phyloP scores from a whole-genome alignment of 179 eudicot genomes.

The Corrigiola litoralis region DNA sequence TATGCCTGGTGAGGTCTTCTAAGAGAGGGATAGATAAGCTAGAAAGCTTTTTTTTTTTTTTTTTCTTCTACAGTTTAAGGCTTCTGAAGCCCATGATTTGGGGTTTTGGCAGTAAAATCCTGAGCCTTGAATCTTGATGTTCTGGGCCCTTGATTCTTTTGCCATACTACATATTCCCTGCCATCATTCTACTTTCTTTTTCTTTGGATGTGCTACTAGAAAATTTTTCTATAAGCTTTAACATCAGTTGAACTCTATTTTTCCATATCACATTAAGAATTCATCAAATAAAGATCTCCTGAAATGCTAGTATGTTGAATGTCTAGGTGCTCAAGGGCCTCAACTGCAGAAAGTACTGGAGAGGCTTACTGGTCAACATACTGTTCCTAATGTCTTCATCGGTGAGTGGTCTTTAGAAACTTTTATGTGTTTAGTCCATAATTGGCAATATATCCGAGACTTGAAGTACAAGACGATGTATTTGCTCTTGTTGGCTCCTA shows the following conservation, averaged over 20 bases:
- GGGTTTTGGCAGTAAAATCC: too few species aligned
- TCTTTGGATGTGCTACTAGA: background rate
- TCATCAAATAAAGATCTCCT: background rate
- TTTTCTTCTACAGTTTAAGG: too few species aligned
- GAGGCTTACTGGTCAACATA: conserved; percentile 79
- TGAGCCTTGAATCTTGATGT: too few species aligned
- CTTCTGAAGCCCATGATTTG: too few species aligned
- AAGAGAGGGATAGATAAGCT: too few species aligned
- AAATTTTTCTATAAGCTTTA: background rate
- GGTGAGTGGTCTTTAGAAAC: conserved; percentile 41
- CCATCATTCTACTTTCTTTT: background rate
- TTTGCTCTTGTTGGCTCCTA: background rate
- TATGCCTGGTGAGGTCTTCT: too few species aligned
- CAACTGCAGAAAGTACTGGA: conserved; percentile 82
- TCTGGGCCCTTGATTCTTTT: too few species aligned
- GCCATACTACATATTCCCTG: background rate
- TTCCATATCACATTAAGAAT: background rate
- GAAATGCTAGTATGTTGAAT: background rate
- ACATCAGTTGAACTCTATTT: background rate
- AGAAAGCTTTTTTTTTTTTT: too few species aligned
- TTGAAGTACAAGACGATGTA: background rate
- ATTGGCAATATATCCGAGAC: background rate
- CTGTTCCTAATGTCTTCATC: conserved; percentile 93
- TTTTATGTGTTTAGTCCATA: background rate
- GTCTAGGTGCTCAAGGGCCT: conserved; percentile 88